phyloP scores from a whole-genome alignment of 2,329 filamentous ascomycete species.

The Stachybotrys chlorohalonatus region DNA sequence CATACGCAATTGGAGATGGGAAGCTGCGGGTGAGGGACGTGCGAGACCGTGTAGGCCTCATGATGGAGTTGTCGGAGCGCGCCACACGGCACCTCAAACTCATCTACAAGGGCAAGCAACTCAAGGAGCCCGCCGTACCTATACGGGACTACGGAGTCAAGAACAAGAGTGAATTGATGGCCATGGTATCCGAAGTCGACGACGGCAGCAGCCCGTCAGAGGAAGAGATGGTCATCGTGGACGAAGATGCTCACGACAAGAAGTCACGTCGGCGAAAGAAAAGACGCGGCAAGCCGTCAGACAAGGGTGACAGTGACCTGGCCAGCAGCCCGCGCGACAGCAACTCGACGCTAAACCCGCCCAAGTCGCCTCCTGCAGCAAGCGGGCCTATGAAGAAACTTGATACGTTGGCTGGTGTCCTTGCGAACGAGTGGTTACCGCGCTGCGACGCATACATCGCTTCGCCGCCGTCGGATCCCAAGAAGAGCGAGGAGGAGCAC shows the following conservation, averaged over 20 bases:
- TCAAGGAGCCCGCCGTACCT: slow-evolving; percentile 54
- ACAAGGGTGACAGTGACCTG: slow-evolving; percentile 24
- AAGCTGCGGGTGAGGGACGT: slow-evolving; percentile 60
- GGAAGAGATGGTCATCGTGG: slow-evolving; percentile 34
- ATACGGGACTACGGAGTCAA: slow-evolving; percentile 54
- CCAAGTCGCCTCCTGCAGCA: slow-evolving; percentile 15
- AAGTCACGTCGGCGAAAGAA: slow-evolving; percentile 28
- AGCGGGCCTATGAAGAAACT: slow-evolving; percentile 45
- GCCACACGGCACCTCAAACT: slow-evolving; percentile 50
- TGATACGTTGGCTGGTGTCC: slow-evolving; percentile 54
- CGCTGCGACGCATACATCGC: slow-evolving; percentile 52
- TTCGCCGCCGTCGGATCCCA: slow-evolving; percentile 53
- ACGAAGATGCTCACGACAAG: slow-evolving; percentile 23
- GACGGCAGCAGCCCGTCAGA: slow-evolving; percentile 28
- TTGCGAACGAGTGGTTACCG: slow-evolving; percentile 56
- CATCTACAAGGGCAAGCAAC: slow-evolving; percentile 62
- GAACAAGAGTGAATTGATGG: slow-evolving; percentile 50
- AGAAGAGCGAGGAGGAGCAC: slow-evolving; percentile 66
- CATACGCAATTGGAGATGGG: slow-evolving; percentile 66
- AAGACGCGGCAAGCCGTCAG: slow-evolving; percentile 34
- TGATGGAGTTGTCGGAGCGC: slow-evolving; percentile 53
- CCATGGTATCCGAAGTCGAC: slow-evolving; percentile 30
- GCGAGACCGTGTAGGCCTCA: slow-evolving; percentile 55
- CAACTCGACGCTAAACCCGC: slow-evolving; percentile 25
- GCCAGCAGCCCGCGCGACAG: slow-evolving; percentile 37